phyloP scores from a whole-genome alignment of 352 stramenopile species.

The Phytophthora meadii region DNA sequence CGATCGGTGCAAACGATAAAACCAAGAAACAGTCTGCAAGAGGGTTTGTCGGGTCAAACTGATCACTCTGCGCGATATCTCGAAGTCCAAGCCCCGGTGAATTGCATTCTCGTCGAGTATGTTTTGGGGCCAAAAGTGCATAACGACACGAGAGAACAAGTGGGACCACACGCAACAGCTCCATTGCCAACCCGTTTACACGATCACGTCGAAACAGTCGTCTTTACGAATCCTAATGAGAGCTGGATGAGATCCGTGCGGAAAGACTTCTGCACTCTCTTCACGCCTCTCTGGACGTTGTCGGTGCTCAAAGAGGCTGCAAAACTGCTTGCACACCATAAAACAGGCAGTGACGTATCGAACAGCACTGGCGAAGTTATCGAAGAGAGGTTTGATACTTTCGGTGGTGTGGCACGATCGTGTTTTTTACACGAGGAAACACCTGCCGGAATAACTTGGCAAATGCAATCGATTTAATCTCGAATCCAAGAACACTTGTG shows the following conservation, averaged over 20 bases:
- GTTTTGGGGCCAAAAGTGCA: constrained; percentile 62
- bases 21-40: constrained; percentile 75
- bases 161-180: constrained; percentile 70
- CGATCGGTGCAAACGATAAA: constrained; percentile 79
- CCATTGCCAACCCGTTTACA: constrained; percentile 64
- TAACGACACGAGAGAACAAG: constrained; percentile 58
- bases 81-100: constrained; percentile 61
- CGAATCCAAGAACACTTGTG: no score
- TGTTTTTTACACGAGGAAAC: neutral
- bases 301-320: neutral
- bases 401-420: neutral
- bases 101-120: constrained; percentile 66
- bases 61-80: constrained; percentile 53
- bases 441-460: neutral
- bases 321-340: neutral
- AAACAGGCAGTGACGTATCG: neutral
- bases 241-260: neutral
- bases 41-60: constrained; percentile 64
- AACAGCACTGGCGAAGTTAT: neutral
- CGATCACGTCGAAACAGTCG: constrained; percentile 43
- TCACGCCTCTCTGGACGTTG: neutral
- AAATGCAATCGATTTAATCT: neutral
- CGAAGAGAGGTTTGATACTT: neutral
- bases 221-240: neutral
- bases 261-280: neutral